A percentile compares a stretch with the other conserved stretches of the same genome.
Conservation (phyloP, 2,329 filamentous ascomycete genomes). For the Cordyceps fumosorosea region DNA sequence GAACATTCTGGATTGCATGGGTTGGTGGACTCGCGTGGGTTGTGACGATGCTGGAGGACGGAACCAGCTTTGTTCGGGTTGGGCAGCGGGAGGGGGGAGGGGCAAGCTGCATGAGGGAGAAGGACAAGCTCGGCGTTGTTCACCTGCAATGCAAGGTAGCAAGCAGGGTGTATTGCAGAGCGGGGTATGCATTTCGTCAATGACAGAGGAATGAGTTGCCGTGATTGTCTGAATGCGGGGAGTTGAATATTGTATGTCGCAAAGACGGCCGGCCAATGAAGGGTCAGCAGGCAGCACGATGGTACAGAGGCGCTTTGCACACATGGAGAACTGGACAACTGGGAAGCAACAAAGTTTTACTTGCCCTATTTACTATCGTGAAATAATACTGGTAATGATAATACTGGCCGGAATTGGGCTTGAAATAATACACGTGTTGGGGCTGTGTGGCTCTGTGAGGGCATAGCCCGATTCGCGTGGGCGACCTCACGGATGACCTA, state of each 20-base stretch:
- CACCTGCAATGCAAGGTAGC: too few relatives aligned
- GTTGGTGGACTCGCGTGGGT: not conserved
- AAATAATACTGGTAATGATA: too few relatives aligned
- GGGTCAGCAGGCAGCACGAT: not conserved
- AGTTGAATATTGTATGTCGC: not conserved
- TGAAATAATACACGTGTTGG: not conserved
- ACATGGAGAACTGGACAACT: not conserved
- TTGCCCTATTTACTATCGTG: not conserved
- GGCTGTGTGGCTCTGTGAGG: not conserved
- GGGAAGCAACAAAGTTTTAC: not conserved
- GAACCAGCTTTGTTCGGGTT: not conserved
- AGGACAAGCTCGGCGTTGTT: not conserved
- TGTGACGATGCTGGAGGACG: not conserved
- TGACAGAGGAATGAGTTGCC: not conserved
- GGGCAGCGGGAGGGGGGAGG: not conserved
- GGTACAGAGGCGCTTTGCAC: not conserved
- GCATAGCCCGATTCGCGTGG: not conserved
- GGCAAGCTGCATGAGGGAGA: not conserved
- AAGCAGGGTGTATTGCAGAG: not conserved
- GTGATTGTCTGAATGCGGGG: not conserved
- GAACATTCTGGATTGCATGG: not conserved
- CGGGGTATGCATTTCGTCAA: not conserved
- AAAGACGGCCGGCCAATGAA: conserved; percentile 5
- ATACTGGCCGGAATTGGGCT: not conserved
- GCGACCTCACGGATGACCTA: too few relatives aligned